Base-by-base conservation (phyloP, 192 early-diverging fungal species). In the Coemansia umbellata region DNA sequence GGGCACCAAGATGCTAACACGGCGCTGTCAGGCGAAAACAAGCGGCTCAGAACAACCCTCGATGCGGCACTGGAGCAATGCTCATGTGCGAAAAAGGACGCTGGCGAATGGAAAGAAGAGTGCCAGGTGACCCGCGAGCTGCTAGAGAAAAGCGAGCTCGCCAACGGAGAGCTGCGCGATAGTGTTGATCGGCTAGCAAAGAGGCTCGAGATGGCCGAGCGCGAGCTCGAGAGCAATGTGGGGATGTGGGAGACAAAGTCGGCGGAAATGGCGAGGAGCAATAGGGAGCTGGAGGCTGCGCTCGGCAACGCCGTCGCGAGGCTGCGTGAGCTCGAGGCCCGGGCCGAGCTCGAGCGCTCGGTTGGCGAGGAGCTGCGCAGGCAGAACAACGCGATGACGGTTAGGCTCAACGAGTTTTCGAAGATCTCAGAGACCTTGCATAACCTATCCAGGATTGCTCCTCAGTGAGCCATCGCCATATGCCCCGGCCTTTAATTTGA, bases 231-330 rank as follows among this genome's bases (percentile, higher is more conserved):
- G 15, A 31, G 24, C 10, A 47, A 52, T 4, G 54, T 41, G 26
- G 30, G 22, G 8, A 42, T 7, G 2, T 56, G 55, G 54, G 54
- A 51, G 4, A 10, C 28, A 9, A 36, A 14, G 11, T 37, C 53
- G 8, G 8, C 27, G 2, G 39, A 36, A 17, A 31, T 69, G 56
- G 36, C 60, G 3, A 58, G 53, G 1, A 57, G 31, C 5, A 53
- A 56, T 5, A 21, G 36, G 1, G 40, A 39, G 18, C 33, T 76
- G 31, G 73, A 76, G 42, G 11, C 19, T 0, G 66, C 73, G 3
- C 31, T 76, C 28, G 54, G 41, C 9, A 58, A 76, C 19, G 66
- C 73, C 17, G 50, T 76, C 2, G 37, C 61, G 2, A 17, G 73
- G 9, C 35, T 76, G 22, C 53, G 66, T 1, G 57, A 51, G 13